Evolutionary conservation across 2,329 filamentous ascomycete species (phyloP).

Genomic region (Ceratocystis huliohia): DNA sequence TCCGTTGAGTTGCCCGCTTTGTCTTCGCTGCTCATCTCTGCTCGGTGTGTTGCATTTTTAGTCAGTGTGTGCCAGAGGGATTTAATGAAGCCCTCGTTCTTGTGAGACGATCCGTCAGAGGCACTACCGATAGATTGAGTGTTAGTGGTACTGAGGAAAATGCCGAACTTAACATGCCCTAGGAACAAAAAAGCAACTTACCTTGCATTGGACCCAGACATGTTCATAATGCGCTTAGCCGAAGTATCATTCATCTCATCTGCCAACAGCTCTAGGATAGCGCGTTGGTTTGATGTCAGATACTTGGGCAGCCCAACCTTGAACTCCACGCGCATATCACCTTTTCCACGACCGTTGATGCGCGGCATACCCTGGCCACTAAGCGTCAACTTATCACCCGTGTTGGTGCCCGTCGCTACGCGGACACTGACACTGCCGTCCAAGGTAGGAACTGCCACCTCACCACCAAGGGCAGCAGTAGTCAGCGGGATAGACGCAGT

Average conservation of each 20-base stretch:
- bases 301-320: conserved; percentile 93
- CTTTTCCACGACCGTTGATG: conserved; percentile 54
- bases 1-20: conserved; percentile 19
- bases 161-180: background rate
- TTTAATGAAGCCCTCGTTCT: conserved; percentile 82
- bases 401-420: conserved; percentile 80
- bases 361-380: conserved; percentile 90
- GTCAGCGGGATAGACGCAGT: conserved; percentile 85
- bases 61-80: conserved; percentile 86
- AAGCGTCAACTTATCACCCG: conserved; percentile 82
- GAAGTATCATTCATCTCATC: conserved; percentile 91
- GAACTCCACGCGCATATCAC: conserved; percentile 89
- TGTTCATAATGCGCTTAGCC: conserved; percentile 84
- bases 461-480: conserved; percentile 81
- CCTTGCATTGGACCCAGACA: conserved; percentile 34
- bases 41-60: conserved; percentile 51
- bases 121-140: background rate
- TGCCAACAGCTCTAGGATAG: conserved; percentile 86
- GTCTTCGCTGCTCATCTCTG: conserved; percentile 27
- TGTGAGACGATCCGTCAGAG: conserved; percentile 37
- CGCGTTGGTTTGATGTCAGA: conserved; percentile 78
- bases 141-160: conserved; percentile 6
- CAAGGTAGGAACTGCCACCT: conserved; percentile 78
- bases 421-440: conserved; percentile 84
- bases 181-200: conserved; percentile 30